These are phyloP conservation scores for Aspergillus brasiliensis DNA, from an alignment of 2,329 filamentous ascomycete species.

Conservation along the genomic window DNA sequence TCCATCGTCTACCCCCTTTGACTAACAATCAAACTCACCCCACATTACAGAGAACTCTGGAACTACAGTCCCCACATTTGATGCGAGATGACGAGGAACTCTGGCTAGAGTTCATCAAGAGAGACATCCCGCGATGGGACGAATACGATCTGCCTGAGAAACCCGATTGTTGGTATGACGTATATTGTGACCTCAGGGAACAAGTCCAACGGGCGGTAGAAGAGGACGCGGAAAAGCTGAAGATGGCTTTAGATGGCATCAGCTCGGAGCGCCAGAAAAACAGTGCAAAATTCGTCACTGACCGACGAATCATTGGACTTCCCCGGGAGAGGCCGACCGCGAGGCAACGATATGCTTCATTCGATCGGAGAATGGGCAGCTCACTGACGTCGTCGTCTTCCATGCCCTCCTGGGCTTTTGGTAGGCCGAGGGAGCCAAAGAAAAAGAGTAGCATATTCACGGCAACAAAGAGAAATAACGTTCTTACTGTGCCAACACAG, in stretches of 20 bases:
- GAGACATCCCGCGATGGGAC: constrained; percentile 71
- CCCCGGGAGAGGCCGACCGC: constrained; percentile 33
- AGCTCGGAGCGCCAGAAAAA: constrained; percentile 61
- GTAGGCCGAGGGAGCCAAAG: constrained; percentile 27
- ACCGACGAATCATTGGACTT: constrained; percentile 29
- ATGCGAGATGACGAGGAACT: constrained; percentile 68
- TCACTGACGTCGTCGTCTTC: too few species aligned
- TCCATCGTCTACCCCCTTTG: background rate
- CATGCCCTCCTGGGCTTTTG: constrained; percentile 26
- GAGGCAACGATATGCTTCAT: constrained; percentile 34
- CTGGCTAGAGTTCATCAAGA: constrained; percentile 77
- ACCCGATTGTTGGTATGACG: constrained; percentile 71
- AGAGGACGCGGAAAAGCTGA: constrained; percentile 61
- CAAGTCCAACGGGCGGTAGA: constrained; percentile 60
- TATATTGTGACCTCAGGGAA: constrained; percentile 71
- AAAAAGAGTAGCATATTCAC: constrained; percentile 40
- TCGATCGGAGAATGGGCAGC: constrained; percentile 37
- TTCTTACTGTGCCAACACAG: constrained; percentile 44
- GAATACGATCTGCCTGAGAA: constrained; percentile 68
- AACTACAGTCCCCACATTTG: constrained; percentile 76
- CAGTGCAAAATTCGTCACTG: constrained; percentile 59
- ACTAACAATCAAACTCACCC: constrained; percentile 9
- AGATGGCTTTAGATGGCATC: constrained; percentile 59
- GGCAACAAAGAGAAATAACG: constrained; percentile 38
- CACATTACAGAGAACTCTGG: constrained; percentile 57